phyloP scores from a whole-genome alignment of 2,329 filamentous ascomycete species.

The Trichoderma polysporum region DNA sequence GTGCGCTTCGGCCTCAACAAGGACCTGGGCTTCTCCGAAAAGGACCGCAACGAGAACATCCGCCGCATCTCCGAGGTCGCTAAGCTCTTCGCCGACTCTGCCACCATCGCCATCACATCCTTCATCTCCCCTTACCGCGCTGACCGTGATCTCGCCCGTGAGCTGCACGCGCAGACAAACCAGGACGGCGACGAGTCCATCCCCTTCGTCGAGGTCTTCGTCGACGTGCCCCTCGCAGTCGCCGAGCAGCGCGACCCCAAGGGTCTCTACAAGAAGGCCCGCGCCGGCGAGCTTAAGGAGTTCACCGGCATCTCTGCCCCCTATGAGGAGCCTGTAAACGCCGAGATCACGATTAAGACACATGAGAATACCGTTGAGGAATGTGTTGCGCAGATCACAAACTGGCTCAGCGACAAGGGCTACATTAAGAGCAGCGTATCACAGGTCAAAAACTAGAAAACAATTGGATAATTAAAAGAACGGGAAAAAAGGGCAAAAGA shows the following conservation, averaged over 20 bases:
- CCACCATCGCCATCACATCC: constrained; percentile 84
- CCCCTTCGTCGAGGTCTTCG: constrained; percentile 89
- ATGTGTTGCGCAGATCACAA: constrained; percentile 79
- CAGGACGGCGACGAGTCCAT: constrained; percentile 65
- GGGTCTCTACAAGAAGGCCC: constrained; percentile 95
- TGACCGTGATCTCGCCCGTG: constrained; percentile 78
- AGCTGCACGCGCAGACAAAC: constrained; percentile 64
- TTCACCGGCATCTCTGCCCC: constrained; percentile 95
- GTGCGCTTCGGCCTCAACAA: constrained; percentile 98
- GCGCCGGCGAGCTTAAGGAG: constrained; percentile 90
- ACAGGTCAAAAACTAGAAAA: constrained; percentile 8
- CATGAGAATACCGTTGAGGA: constrained; percentile 83
- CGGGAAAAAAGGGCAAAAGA: background rate
- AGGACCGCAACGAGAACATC: constrained; percentile 97
- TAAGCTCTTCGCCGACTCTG: constrained; percentile 91
- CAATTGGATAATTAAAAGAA: background rate
- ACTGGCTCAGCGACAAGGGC: constrained; percentile 72
- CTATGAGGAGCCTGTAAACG: constrained; percentile 82
- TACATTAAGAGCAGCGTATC: constrained; percentile 30
- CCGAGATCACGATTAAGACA: constrained; percentile 86
- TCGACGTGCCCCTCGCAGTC: constrained; percentile 87
- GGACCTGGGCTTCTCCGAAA: constrained; percentile 90
- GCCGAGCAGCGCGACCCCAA: constrained; percentile 96
- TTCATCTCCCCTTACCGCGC: constrained; percentile 96
- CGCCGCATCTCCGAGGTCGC: constrained; percentile 94